Percentiles rank a stretch among this genome's conserved stretches.
Evolutionary conservation across 176 grass and related monocot species (phyloP).

Genomic region (Aechmea fasciata): DNA sequence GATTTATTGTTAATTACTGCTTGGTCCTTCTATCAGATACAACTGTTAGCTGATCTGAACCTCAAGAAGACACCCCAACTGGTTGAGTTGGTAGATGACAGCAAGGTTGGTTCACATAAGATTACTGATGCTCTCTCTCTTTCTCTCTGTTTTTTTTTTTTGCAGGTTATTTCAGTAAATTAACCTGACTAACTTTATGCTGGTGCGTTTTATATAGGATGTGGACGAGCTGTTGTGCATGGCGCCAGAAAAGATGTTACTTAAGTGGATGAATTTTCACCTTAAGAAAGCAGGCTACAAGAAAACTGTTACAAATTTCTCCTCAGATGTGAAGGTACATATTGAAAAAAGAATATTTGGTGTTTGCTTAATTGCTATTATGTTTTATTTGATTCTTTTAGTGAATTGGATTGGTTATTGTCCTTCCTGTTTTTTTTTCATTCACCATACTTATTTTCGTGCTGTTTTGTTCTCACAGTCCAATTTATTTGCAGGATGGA

Average conservation of each 20-base stretch:
- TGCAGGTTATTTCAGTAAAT: not conserved
- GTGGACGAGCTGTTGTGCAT: slow-evolving; percentile 85
- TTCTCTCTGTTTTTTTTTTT: not conserved
- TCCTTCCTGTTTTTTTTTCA: not conserved
- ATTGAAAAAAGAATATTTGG: not conserved
- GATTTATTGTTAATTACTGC: too few species aligned
- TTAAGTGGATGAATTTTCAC: slow-evolving; percentile 99
- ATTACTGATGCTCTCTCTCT: not conserved
- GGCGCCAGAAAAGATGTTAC: slow-evolving; percentile 89
- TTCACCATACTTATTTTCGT: too few species aligned
- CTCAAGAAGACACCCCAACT: slow-evolving; percentile 95
- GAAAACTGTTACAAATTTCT: slow-evolving; percentile 98
- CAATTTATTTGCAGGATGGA: slow-evolving; percentile 50
- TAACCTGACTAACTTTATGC: not conserved
- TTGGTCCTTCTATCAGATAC: slow-evolving; percentile 40
- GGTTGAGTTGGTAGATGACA: slow-evolving; percentile 74
- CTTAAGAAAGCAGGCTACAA: slow-evolving; percentile 94
- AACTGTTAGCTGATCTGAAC: slow-evolving; percentile 97
- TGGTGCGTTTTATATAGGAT: slow-evolving; percentile 55
- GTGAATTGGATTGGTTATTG: not conserved
- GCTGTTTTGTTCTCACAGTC: too few species aligned
- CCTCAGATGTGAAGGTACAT: slow-evolving; percentile 87
- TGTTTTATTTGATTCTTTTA: not conserved
- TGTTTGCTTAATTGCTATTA: not conserved
- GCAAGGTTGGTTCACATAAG: slow-evolving; percentile 21